These are phyloP conservation scores for Mycena albidolilacea DNA, from an alignment of 768 basidiomycete species.

Conservation along the genomic window DNA sequence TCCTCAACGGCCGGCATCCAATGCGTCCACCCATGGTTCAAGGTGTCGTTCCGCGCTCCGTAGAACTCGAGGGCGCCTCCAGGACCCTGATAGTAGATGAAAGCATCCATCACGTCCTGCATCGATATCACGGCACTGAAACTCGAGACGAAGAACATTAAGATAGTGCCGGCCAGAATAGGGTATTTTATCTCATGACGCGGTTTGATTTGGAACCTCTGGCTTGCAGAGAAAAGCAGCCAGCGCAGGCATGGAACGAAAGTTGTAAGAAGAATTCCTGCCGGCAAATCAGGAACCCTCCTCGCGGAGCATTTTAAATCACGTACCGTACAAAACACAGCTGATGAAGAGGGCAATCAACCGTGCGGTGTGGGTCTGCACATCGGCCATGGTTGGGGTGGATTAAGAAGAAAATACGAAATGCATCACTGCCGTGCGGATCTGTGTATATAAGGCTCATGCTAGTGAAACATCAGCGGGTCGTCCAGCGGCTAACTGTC, in stretches of 20 bases:
- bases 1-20: conserved; percentile 28
- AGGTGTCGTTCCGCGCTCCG: neutral
- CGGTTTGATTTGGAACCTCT: conserved; percentile 12
- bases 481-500: too few species aligned
- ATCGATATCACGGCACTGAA: conserved; percentile 18
- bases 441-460: too few species aligned
- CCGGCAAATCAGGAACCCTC: too few species aligned
- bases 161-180: conserved; percentile 13
- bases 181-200: conserved; percentile 24
- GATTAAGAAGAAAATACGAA: too few species aligned
- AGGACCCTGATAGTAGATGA: conserved; percentile 27
- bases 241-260: conserved; percentile 31
- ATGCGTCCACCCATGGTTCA: conserved; percentile 19
- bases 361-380: conserved; percentile 28
- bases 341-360: conserved; percentile 26
- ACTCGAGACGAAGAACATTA: conserved; percentile 27
- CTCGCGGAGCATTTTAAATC: too few species aligned
- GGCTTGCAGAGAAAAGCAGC: conserved; percentile 26
- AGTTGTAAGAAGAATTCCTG: conserved; percentile 30
- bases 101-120: conserved; percentile 23
- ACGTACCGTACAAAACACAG: conserved; percentile 29
- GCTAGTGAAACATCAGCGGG: too few species aligned
- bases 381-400: conserved; percentile 16
- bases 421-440: too few species aligned
- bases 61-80: conserved; percentile 17